Conservation (phyloP, 352 stramenopile genomes). For the Phytophthora cryptogea region DNA sequence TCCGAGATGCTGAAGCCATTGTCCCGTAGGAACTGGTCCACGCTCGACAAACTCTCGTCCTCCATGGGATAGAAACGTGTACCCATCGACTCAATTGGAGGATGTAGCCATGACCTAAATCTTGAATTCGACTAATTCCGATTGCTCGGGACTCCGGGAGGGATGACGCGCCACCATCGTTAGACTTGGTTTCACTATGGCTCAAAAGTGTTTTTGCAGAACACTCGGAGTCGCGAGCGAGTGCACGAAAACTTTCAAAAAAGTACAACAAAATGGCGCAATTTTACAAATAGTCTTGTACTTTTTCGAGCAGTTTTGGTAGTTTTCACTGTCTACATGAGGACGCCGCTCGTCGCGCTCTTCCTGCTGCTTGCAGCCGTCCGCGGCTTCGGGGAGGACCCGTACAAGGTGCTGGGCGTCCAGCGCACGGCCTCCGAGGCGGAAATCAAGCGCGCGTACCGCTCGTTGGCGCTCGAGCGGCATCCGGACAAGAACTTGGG, state of each 20-base stretch:
- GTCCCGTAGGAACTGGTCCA: slow-evolving; percentile 81
- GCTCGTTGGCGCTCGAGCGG: slow-evolving; percentile 86
- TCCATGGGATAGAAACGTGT: slow-evolving; percentile 20
- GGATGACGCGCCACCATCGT: too few relatives aligned
- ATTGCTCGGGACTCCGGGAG: too few relatives aligned
- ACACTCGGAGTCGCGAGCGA: too few relatives aligned
- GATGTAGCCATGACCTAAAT: not conserved
- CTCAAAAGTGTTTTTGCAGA: too few relatives aligned
- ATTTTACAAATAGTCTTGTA: too few relatives aligned
- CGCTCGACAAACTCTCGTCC: slow-evolving; percentile 65
- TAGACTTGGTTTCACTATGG: too few relatives aligned
- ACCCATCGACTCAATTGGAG: not conserved
- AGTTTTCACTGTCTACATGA: not conserved
- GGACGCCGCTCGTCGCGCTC: slow-evolving; percentile 15
- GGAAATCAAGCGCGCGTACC: slow-evolving; percentile 88
- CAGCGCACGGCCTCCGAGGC: slow-evolving; percentile 60
- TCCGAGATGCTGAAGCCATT: slow-evolving; percentile 71
- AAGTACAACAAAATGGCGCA: too few relatives aligned
- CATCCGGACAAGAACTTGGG: slow-evolving; percentile 90
- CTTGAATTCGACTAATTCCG: too few relatives aligned
- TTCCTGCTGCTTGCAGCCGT: slow-evolving; percentile 22
- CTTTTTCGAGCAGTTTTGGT: not conserved
- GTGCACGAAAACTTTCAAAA: too few relatives aligned
- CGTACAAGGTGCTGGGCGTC: slow-evolving; percentile 75
- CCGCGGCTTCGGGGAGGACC: slow-evolving; percentile 53